Evolutionary conservation across 1,284 basidiomycete species (phyloP).

Genomic region (Austroboletus novae-zelandiae): DNA sequence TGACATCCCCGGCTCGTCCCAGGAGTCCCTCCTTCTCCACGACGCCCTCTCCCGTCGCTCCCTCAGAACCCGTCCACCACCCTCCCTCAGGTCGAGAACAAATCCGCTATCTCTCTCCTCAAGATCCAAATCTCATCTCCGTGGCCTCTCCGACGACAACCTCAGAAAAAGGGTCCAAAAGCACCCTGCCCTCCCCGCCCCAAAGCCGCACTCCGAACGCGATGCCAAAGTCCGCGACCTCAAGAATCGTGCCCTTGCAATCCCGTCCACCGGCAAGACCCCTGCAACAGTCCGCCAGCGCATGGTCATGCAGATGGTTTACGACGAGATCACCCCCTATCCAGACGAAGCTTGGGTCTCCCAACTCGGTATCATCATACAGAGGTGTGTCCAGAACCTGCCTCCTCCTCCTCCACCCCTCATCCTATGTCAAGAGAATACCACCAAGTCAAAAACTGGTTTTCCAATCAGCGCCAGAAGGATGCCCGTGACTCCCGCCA

Average conservation of each 20-base stretch:
- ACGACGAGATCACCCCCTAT: constrained; percentile 58
- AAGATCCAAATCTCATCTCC: constrained; percentile 25
- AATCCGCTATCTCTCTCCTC: constrained; percentile 21
- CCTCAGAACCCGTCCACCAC: constrained; percentile 22
- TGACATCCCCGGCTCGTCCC: constrained; percentile 23
- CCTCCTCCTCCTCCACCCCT: constrained; percentile 3
- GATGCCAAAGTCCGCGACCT: constrained; percentile 35
- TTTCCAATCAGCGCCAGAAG: constrained; percentile 57
- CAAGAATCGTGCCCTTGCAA: constrained; percentile 44
- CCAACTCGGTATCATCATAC: constrained; percentile 47
- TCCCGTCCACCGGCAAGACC: constrained; percentile 53
- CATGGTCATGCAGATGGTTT: constrained; percentile 54
- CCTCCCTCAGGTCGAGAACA: constrained; percentile 24
- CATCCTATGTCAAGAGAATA: constrained; percentile 40
- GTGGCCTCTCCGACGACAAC: constrained; percentile 25
- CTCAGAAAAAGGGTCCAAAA: constrained; percentile 29
- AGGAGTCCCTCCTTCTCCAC: constrained; percentile 26
- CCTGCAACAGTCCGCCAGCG: constrained; percentile 53
- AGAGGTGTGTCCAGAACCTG: constrained; percentile 36
- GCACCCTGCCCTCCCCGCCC: constrained; percentile 16
- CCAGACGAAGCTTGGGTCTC: constrained; percentile 52
- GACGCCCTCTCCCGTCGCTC: constrained; percentile 24
- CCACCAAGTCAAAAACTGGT: constrained; percentile 61
- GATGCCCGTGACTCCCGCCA: constrained; percentile 37
- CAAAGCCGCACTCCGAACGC: constrained; percentile 28